Base-by-base conservation (phyloP, 2,329 filamentous ascomycete species). In the Dryadomyces sulphureus region DNA sequence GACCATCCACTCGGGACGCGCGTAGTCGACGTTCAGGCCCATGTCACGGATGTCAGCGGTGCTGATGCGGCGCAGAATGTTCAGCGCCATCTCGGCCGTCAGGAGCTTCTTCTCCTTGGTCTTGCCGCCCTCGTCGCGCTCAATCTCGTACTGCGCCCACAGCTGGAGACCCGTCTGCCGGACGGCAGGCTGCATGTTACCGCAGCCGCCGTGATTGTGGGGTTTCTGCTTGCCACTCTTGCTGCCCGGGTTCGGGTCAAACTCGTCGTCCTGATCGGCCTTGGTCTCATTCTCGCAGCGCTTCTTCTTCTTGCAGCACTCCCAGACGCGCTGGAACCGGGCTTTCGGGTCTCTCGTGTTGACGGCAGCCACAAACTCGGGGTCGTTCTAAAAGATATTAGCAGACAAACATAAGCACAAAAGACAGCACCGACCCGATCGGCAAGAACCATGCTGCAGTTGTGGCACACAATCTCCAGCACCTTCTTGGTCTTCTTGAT, bases 401-500 rank as follows among this genome's bases (percentile, higher is more conserved):
- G 60, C 60, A 45, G 65, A 63, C 14, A 24, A 38, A 38, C 45
- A 39, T 45, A 4, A 12, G 5, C 34, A 8, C 34, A 36, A 16
- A 62, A 59, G 62, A 69, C 72, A 72, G 73, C 71, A 93, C 90
- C 87, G 81, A 96, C 90, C 81, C 87, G 85, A 77, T 96, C 89
- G 68, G 88, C 83, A 73, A 94, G 78, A 61, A 96, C 86, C 73
- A 92, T 94, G 68, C 89, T 90, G 74, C 93, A 98, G 66, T 93
- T 95, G 70, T 94, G 89, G 75, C 93, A 98, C 65, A 98, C 89
- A 56, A 89, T 92, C 75, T 98, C 93, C 64, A 98, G 73, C 57
- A 99, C 79, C 73, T 96, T 98, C 75, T 99, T 98, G 67, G 94
- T 89, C 72, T 96, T 96, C 65, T 86, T 93, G 69, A 99, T 84